Conservation (phyloP, 306 rosid genomes). For the Styphnolobium japonicum region DNA sequence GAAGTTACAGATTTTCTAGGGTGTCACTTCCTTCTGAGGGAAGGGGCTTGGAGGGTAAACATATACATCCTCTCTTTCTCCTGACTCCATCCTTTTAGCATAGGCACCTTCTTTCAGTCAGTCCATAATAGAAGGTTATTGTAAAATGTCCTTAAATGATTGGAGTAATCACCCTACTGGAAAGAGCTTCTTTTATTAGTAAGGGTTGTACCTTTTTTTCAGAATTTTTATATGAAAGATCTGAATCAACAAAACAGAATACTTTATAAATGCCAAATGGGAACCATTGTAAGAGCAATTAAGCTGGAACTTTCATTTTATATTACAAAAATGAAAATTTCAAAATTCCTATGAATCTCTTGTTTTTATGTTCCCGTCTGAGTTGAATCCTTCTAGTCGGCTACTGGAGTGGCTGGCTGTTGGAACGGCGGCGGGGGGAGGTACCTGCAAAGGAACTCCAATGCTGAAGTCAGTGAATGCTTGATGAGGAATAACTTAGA, state of each 20-base stretch:
- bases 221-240: background rate
- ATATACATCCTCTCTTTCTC: background rate
- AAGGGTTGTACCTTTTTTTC: background rate
- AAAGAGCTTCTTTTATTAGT: background rate
- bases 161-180: background rate
- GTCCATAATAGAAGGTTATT: background rate
- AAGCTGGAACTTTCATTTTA: background rate
- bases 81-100: background rate
- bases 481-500: too few relatives aligned
- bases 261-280: background rate
- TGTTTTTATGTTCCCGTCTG: background rate
- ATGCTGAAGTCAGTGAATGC: too few relatives aligned
- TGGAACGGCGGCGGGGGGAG: too few relatives aligned
- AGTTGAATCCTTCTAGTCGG: too few relatives aligned
- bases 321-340: background rate
- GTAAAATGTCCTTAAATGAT: background rate
- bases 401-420: too few relatives aligned
- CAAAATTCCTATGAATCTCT: background rate
- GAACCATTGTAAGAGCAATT: background rate
- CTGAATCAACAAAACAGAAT: background rate
- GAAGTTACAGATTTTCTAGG: background rate
- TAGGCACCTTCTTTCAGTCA: background rate
- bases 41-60: background rate
- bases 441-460: too few relatives aligned
- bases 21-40: background rate